phyloP scores from a whole-genome alignment of 2,329 filamentous ascomycete genomes.

The Claviceps monticola region DNA sequence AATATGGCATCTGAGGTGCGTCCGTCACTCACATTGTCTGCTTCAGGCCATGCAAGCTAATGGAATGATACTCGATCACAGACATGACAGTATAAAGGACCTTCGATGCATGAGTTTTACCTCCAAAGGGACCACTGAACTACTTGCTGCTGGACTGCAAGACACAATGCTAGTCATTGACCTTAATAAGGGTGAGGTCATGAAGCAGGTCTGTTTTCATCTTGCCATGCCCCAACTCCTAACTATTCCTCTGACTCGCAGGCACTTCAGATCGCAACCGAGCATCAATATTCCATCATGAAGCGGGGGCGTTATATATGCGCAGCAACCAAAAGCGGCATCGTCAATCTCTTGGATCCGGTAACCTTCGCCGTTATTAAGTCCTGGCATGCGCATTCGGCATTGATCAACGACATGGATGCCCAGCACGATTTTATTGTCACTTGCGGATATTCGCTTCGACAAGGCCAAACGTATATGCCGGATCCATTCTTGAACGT shows the following conservation, averaged over 20 bases:
- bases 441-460: slow-evolving; percentile 83
- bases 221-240: background rate
- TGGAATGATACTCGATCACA: slow-evolving; percentile 16
- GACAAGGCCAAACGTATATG: slow-evolving; percentile 60
- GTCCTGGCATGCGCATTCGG: slow-evolving; percentile 80
- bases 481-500: slow-evolving; percentile 90
- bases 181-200: slow-evolving; percentile 55
- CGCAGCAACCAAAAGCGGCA: slow-evolving; percentile 70
- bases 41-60: background rate
- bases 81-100: slow-evolving; percentile 66
- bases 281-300: slow-evolving; percentile 80
- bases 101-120: slow-evolving; percentile 93
- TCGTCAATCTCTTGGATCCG: slow-evolving; percentile 76
- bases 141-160: slow-evolving; percentile 80
- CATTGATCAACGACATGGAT: slow-evolving; percentile 91
- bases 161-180: slow-evolving; percentile 69
- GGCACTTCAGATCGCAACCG: slow-evolving; percentile 28
- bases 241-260: slow-evolving; percentile 16
- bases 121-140: slow-evolving; percentile 66
- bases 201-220: slow-evolving; percentile 40
- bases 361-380: slow-evolving; percentile 65
- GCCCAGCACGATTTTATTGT: slow-evolving; percentile 89
- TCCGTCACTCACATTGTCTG: background rate
- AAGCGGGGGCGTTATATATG: slow-evolving; percentile 83
- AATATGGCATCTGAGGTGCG: slow-evolving; percentile 73